Base-by-base conservation (phyloP, 1,284 basidiomycete genomes). In the Papiliotrema fonsecae region DNA sequence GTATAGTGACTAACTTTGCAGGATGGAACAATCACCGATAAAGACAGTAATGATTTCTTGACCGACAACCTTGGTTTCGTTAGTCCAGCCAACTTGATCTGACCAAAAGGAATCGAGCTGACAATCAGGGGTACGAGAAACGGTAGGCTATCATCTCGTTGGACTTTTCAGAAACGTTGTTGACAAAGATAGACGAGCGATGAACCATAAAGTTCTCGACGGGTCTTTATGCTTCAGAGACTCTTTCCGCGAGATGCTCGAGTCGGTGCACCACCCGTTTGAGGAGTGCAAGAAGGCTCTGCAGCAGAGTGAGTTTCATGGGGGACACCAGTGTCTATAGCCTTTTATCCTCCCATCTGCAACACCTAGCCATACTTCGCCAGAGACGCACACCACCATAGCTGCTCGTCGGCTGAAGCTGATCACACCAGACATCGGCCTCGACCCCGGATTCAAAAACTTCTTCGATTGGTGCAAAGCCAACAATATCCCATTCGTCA, bases 1-100 rank as follows among this genome's bases (percentile, higher is more conserved):
- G n/a, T n/a, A n/a, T n/a, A n/a, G n/a, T 24, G 34, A 6, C 39
- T 21, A 42, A 32, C 42, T 41, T 7, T n/a, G 18, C 16, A 73
- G 89, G 90, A 92, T 75, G 90, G 89, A 62, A 94, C 88, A 21
- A 93, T 93, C 73, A 93, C 89, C 6, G 88, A 82, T 42, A 81
- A 80, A 61, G 89, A 94, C 73, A 89, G 87, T 19, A 94, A 94
- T 73, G 91, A 94, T 66, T 90, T 44, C 47, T 49, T 75, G 46
- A 69, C 65, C 22, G 73, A 75, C 57, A 67, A 69, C 47, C 57
- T 70, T 25, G 88, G 88, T 2, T 87, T 80, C 60, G 47, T 48
- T 19, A 26, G 47, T 36, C 19, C 16, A 7, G 6, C 24, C 18
- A 13, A 18, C 6, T 7, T 9, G 24, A 30, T n/a, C 13, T 22